Evolutionary conservation across 2,329 filamentous ascomycete species (phyloP).

Genomic region (Elsinoe australis): DNA sequence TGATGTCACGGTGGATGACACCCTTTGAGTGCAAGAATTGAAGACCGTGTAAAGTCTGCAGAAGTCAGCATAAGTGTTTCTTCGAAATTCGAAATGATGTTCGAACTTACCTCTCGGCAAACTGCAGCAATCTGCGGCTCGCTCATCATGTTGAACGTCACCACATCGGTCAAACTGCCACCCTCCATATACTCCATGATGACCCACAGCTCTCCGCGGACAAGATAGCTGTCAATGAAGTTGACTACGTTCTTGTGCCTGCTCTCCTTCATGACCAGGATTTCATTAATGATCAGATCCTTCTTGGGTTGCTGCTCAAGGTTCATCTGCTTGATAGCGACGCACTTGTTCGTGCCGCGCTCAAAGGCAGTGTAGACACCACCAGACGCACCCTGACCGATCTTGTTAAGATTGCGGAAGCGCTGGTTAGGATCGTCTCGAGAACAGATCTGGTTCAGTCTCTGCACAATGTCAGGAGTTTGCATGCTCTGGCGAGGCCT

Average conservation of each 20-base stretch:
- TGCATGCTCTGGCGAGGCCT: conserved; percentile 62
- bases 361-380: conserved; percentile 92
- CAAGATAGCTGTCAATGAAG: conserved; percentile 94
- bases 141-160: conserved; percentile 98
- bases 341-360: conserved; percentile 71
- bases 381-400: conserved; percentile 93
- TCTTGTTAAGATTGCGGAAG: conserved; percentile 84
- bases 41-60: conserved; percentile 70
- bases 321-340: conserved; percentile 99
- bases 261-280: conserved; percentile 98
- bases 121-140: conserved; percentile 96
- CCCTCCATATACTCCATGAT: conserved; percentile 99
- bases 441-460: conserved; percentile 82
- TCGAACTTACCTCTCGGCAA: conserved; percentile 67
- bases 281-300: conserved; percentile 98
- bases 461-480: conserved; percentile 70
- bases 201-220: conserved; percentile 88
- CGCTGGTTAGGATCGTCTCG: conserved; percentile 81
- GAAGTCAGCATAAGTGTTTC: conserved; percentile 21
- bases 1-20: conserved; percentile 97
- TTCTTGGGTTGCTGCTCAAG: conserved; percentile 98
- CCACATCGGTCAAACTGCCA: conserved; percentile 92
- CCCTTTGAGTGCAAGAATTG: conserved; percentile 96
- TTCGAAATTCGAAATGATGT: conserved; percentile 13
- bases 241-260: conserved; percentile 98